Percentiles rank a stretch among this genome's conserved stretches.
Evolutionary conservation across 2,329 filamentous ascomycete species (phyloP).

Genomic region (Alternaria angustiovoidea): DNA sequence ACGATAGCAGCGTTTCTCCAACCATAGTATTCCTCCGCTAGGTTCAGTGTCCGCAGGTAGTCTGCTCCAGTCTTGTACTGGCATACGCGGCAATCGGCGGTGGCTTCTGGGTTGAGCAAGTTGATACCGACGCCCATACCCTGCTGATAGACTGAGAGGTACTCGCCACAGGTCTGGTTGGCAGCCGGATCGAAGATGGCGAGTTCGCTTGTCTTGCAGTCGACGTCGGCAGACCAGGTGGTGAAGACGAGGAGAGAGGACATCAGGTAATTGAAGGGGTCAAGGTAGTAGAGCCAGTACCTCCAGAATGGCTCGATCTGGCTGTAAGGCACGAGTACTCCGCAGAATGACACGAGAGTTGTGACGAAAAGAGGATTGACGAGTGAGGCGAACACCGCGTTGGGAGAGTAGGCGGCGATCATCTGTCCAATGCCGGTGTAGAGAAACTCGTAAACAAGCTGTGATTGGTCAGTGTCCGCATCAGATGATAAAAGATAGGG

Average conservation of each 20-base stretch:
- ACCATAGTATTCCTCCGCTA: conserved; percentile 68
- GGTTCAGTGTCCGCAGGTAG: conserved; percentile 66
- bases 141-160: conserved; percentile 62
- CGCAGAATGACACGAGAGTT: conserved; percentile 28
- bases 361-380: conserved; percentile 24
- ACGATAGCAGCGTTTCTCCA: conserved; percentile 72
- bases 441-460: conserved; percentile 64
- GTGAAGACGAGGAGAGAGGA: conserved; percentile 50
- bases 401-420: conserved; percentile 54
- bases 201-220: conserved; percentile 45
- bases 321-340: conserved; percentile 69
- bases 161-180: conserved; percentile 65
- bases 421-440: conserved; percentile 64
- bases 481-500: not conserved
- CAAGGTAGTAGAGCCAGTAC: conserved; percentile 49
- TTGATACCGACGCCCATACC: conserved; percentile 56
- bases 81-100: conserved; percentile 66
- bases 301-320: conserved; percentile 74
- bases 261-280: conserved; percentile 54
- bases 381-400: conserved; percentile 62
- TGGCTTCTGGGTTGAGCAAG: conserved; percentile 68
- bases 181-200: conserved; percentile 58
- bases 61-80: conserved; percentile 65
- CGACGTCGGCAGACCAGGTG: conserved; percentile 50
- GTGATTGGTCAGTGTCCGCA: conserved; percentile 57